phyloP scores from a whole-genome alignment of 257 asterid species.

The Solanum infundibuliforme region DNA sequence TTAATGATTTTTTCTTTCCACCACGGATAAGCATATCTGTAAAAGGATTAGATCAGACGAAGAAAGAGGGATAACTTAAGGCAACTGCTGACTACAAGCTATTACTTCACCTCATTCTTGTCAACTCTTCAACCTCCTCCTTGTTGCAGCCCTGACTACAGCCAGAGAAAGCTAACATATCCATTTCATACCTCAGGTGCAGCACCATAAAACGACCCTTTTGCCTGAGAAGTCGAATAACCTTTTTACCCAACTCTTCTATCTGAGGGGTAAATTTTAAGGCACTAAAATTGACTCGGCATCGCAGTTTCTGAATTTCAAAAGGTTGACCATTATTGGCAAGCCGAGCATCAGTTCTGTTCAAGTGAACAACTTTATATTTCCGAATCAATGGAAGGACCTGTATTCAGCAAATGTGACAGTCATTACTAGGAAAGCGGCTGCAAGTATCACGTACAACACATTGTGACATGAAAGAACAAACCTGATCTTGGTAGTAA shows the following conservation, averaged over 20 bases:
- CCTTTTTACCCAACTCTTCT: constrained; percentile 87
- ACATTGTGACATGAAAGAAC: background rate
- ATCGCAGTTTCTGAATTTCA: constrained; percentile 82
- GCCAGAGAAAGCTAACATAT: constrained; percentile 97
- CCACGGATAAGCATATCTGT: constrained; percentile 94
- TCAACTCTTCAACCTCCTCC: constrained; percentile 83
- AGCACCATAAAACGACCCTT: constrained; percentile 86
- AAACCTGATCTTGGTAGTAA: constrained; percentile 73
- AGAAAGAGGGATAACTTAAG: background rate
- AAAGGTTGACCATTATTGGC: constrained; percentile 82
- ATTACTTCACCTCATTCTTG: constrained; percentile 69
- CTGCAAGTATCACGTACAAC: background rate
- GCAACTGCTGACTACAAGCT: background rate
- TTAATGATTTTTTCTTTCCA: constrained; percentile 95
- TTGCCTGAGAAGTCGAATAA: constrained; percentile 59
- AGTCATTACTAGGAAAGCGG: background rate
- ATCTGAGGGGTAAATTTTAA: constrained; percentile 80
- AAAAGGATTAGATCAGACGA: constrained; percentile 15
- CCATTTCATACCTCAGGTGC: constrained; percentile 97
- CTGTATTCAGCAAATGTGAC: constrained; percentile 29
- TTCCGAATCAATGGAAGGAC: constrained; percentile 84
- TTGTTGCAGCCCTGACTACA: constrained; percentile 83
- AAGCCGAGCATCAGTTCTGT: constrained; percentile 85
- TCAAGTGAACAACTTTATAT: constrained; percentile 82
- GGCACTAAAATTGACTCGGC: constrained; percentile 81